Percentiles rank a stretch among this genome's conserved stretches.
These are phyloP conservation scores for Medicago lupulina DNA, from an alignment of 306 rosid genomes.

Conservation along the genomic window DNA sequence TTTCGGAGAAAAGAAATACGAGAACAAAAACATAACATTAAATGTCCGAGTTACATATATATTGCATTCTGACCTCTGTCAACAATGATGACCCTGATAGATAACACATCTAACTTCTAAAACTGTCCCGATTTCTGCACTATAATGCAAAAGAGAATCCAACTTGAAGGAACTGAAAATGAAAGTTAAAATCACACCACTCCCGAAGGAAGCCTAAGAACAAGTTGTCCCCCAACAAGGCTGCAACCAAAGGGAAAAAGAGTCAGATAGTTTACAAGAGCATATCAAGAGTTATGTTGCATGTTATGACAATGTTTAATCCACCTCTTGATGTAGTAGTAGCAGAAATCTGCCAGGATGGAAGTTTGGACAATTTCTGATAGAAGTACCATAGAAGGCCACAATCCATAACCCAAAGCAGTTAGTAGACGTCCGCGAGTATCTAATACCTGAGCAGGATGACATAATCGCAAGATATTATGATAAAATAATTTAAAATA, in stretches of 20 bases:
- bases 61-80: constrained; percentile 37
- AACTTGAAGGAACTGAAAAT: constrained; percentile 30
- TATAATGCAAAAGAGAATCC: neutral
- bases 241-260: constrained; percentile 49
- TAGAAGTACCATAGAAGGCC: constrained; percentile 77
- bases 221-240: constrained; percentile 73
- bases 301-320: constrained; percentile 18
- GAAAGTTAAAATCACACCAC: constrained; percentile 55
- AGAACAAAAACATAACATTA: neutral
- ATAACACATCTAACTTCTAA: constrained; percentile 22
- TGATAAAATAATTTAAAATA: neutral
- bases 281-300: constrained; percentile 4
- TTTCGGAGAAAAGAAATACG: neutral
- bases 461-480: constrained; percentile 24
- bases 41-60: constrained; percentile 26
- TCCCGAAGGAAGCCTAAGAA: constrained; percentile 74
- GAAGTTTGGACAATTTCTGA: constrained; percentile 80
- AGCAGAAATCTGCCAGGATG: constrained; percentile 85
- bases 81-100: constrained; percentile 3
- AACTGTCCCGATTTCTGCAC: neutral
- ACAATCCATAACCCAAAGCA: constrained; percentile 79
- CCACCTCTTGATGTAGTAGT: constrained; percentile 79
- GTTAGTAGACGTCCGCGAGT: constrained; percentile 66
- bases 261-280: constrained; percentile 38
- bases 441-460: constrained; percentile 60